Evolutionary conservation across 305 asterid species (phyloP).

Genomic region (Solanum hybrid): DNA sequence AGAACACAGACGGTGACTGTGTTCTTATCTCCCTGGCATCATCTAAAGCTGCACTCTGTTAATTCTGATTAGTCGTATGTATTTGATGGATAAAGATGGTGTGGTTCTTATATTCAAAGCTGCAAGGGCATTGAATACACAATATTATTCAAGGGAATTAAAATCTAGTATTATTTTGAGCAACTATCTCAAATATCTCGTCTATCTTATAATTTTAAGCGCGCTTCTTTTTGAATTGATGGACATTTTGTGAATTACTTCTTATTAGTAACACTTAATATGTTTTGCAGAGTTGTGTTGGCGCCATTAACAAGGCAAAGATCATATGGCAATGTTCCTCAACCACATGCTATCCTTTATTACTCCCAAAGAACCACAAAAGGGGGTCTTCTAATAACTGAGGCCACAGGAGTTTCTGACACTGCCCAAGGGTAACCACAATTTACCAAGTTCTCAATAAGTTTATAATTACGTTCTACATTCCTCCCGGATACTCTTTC

Average conservation of each 20-base stretch:
- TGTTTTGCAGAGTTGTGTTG: slow-evolving; percentile 5
- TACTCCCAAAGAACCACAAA: slow-evolving; percentile 47
- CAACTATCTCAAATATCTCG: neutral
- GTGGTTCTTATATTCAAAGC: neutral
- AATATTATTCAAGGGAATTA: neutral
- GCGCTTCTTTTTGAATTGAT: neutral
- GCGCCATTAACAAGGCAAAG: slow-evolving; percentile 51
- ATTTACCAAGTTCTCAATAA: neutral
- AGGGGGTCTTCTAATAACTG: slow-evolving; percentile 43
- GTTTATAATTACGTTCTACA: neutral
- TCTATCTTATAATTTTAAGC: neutral
- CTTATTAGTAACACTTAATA: neutral
- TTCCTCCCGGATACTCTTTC: neutral
- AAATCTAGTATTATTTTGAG: neutral
- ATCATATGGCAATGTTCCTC: slow-evolving; percentile 40
- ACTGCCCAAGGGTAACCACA: slow-evolving; percentile 38
- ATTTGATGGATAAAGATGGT: neutral
- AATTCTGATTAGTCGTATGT: neutral
- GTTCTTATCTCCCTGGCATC: neutral
- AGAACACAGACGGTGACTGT: neutral
- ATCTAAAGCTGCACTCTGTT: neutral
- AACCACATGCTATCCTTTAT: slow-evolving; percentile 47
- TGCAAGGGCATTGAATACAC: neutral
- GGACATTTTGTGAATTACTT: neutral
- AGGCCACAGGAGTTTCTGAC: slow-evolving; percentile 42